Conservation (phyloP, 2,329 filamentous ascomycete genomes). For the Ophiostoma ips region DNA sequence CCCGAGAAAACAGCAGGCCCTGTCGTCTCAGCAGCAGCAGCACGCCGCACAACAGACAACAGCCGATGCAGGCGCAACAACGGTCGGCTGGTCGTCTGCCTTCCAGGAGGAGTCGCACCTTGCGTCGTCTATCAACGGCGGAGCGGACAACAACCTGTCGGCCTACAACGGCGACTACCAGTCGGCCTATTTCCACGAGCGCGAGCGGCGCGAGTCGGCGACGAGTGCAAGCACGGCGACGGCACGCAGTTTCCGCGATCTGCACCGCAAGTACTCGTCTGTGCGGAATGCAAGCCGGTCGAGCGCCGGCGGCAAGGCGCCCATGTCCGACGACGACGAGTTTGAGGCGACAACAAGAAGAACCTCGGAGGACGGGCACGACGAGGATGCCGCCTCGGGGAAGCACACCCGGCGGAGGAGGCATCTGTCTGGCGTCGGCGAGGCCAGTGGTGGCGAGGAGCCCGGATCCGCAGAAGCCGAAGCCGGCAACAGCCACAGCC, state of each 20-base stretch:
- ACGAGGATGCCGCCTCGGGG: conserved; percentile 36
- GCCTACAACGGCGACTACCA: conserved; percentile 29
- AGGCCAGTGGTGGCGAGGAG: conserved; percentile 6
- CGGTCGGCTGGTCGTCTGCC: conserved; percentile 22
- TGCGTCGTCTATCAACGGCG: not conserved
- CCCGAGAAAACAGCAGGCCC: conserved; percentile 28
- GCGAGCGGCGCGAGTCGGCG: conserved; percentile 44
- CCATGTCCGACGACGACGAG: conserved; percentile 38
- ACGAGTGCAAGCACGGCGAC: conserved; percentile 55
- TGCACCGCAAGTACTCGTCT: conserved; percentile 46
- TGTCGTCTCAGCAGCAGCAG: conserved; percentile 3
- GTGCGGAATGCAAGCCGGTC: conserved; percentile 30
- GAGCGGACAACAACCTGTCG: not conserved
- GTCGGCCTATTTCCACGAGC: conserved; percentile 32
- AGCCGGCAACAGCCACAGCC: too few relatives aligned
- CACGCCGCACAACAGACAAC: not conserved
- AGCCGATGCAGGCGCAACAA: not conserved
- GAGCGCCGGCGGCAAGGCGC: conserved; percentile 7
- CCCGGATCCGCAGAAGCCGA: conserved; percentile 18
- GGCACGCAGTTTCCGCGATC: conserved; percentile 48
- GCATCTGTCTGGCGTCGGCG: conserved; percentile 7
- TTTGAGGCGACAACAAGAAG: too few relatives aligned
- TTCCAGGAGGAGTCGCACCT: conserved; percentile 7
- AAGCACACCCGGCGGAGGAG: conserved; percentile 15
- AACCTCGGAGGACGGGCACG: conserved; percentile 15